Conservation (phyloP, 805 yeast species). For the Candida sonorensis region DNA sequence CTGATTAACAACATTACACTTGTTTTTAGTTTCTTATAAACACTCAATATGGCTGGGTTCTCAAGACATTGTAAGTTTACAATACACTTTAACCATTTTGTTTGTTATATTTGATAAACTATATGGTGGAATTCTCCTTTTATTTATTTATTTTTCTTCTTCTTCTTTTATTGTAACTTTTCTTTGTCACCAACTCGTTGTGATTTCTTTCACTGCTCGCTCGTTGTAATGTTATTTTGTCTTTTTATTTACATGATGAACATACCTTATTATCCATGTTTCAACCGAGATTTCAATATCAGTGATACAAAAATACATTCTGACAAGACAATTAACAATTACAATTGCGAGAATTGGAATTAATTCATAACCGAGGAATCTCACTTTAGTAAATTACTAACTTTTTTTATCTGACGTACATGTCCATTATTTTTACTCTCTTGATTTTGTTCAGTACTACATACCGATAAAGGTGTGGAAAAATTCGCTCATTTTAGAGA, state of each 20-base stretch:
- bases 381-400: neutral
- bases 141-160: neutral
- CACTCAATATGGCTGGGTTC: slow-evolving; percentile 24
- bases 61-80: slow-evolving; percentile 29
- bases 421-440: neutral
- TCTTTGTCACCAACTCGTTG: too few species aligned
- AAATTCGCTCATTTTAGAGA: slow-evolving; percentile 26
- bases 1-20: too few species aligned
- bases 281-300: slow-evolving; percentile 1
- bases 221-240: too few species aligned
- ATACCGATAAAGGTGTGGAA: slow-evolving; percentile 25
- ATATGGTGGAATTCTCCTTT: too few species aligned
- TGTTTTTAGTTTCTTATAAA: too few species aligned
- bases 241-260: slow-evolving; percentile 1
- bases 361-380: too few species aligned
- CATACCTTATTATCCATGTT: neutral
- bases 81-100: too few species aligned
- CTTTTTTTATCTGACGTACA: neutral
- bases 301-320: neutral
- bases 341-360: too few species aligned
- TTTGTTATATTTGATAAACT: too few species aligned
- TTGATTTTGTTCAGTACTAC: slow-evolving; percentile 17
- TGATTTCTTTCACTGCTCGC: too few species aligned
- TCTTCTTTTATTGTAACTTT: neutral
- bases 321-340: too few species aligned